Conservation (phyloP, 2,329 filamentous ascomycete species). For the Cladophialophora bantiana region DNA sequence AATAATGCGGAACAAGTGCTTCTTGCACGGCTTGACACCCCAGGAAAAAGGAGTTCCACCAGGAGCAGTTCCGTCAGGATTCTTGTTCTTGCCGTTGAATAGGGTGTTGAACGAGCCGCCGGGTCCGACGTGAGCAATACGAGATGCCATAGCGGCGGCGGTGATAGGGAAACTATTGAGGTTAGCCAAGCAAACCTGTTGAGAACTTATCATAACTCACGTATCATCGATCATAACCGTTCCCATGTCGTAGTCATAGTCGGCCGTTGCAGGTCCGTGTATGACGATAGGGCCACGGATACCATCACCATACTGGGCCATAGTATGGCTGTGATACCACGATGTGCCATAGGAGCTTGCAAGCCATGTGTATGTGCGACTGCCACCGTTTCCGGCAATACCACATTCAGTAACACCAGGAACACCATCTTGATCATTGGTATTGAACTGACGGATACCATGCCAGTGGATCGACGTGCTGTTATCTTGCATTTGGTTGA, state of each 20-base stretch:
- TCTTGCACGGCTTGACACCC: constrained; percentile 43
- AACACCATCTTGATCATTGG: constrained; percentile 65
- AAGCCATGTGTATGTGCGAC: constrained; percentile 65
- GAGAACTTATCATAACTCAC: constrained; percentile 15
- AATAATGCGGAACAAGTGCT: constrained; percentile 47
- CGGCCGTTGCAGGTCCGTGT: constrained; percentile 39
- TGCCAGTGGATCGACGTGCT: constrained; percentile 62
- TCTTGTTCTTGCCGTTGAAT: constrained; percentile 40
- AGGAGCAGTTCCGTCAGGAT: constrained; percentile 29
- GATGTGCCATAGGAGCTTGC: constrained; percentile 61
- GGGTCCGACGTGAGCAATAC: constrained; percentile 38
- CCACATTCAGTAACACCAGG: constrained; percentile 60
- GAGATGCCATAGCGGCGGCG: constrained; percentile 28
- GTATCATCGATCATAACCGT: constrained; percentile 40
- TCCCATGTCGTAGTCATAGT: constrained; percentile 41
- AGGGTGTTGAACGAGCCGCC: constrained; percentile 38
- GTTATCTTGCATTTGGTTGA: constrained; percentile 62
- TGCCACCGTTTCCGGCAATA: constrained; percentile 57
- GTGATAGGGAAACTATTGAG: constrained; percentile 41
- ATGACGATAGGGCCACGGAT: constrained; percentile 41
- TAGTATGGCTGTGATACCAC: constrained; percentile 69
- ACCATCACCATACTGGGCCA: constrained; percentile 43
- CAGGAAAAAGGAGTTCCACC: constrained; percentile 36
- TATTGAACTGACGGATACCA: constrained; percentile 61
- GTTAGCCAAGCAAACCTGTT: constrained; percentile 10